Evolutionary conservation across 2,329 filamentous ascomycete genomes (phyloP).

Genomic region (Penicillium sp.): DNA sequence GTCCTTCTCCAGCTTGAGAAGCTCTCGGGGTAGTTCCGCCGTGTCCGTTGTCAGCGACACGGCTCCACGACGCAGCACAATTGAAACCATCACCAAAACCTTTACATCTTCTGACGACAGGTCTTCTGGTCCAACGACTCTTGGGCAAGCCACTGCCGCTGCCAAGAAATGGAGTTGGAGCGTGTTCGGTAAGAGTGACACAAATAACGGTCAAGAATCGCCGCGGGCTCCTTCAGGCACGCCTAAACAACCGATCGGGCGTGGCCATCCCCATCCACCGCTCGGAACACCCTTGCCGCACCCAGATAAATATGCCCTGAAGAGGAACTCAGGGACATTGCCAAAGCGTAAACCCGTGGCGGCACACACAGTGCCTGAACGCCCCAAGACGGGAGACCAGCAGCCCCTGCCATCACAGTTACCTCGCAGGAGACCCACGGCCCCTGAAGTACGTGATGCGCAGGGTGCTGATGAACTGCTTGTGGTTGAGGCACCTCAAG

Average conservation of each 20-base stretch:
- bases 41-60: conserved; percentile 28
- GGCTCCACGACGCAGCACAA: conserved; percentile 26
- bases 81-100: conserved; percentile 28
- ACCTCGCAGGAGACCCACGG: conserved; percentile 46
- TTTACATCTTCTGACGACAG: conserved; percentile 32
- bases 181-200: conserved; percentile 46
- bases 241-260: conserved; percentile 71
- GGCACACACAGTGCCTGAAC: conserved; percentile 38
- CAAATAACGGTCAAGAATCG: conserved; percentile 40
- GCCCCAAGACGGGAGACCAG: conserved; percentile 28
- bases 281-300: conserved; percentile 74
- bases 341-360: conserved; percentile 65
- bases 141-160: conserved; percentile 52
- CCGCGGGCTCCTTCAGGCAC: conserved; percentile 36
- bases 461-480: conserved; percentile 53
- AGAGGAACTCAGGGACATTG: conserved; percentile 55
- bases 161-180: conserved; percentile 60
- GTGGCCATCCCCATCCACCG: conserved; percentile 77
- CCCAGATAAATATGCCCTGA: conserved; percentile 57
- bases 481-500: conserved; percentile 62
- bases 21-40: conserved; percentile 21
- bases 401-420: conserved; percentile 47
- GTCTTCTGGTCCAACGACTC: conserved; percentile 40
- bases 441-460: conserved; percentile 31
- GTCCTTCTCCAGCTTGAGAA: conserved; percentile 21